A percentile compares a stretch with the other conserved stretches of the same genome.
phyloP scores from a whole-genome alignment of 345 rosid genomes.

The Diplotaxis tenuifolia region DNA sequence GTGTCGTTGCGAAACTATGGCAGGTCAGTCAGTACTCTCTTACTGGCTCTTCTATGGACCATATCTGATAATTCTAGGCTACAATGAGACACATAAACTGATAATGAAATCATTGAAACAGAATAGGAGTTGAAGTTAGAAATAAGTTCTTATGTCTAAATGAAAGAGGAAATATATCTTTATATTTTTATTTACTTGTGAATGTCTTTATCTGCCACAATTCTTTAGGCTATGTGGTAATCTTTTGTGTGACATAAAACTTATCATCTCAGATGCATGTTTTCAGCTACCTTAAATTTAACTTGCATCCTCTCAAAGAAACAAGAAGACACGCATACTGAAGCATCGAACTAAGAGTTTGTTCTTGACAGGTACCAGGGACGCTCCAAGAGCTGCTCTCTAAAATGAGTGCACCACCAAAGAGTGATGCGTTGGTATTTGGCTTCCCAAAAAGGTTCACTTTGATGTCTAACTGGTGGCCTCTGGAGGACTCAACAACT shows the following conservation, averaged over 20 bases:
- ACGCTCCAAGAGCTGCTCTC: no score
- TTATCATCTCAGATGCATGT: constrained; percentile 1
- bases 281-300: background rate
- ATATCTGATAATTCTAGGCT: background rate
- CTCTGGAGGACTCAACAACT: background rate
- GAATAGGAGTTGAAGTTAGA: background rate
- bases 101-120: background rate
- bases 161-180: background rate
- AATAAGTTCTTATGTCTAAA: background rate
- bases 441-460: background rate
- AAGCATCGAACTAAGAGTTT: no score
- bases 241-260: no score
- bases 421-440: constrained; percentile 54
- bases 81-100: background rate
- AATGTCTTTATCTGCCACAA: background rate
- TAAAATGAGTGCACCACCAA: no score
- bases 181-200: background rate
- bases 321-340: no score
- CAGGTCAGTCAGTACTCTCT: background rate
- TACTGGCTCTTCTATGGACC: background rate
- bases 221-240: background rate
- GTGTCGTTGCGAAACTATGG: background rate
- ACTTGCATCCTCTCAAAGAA: background rate
- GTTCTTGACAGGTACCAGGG: no score
- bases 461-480: background rate